These are phyloP conservation scores for Fusarium setosum DNA, from an alignment of 2,329 filamentous ascomycete species.

Conservation along the genomic window DNA sequence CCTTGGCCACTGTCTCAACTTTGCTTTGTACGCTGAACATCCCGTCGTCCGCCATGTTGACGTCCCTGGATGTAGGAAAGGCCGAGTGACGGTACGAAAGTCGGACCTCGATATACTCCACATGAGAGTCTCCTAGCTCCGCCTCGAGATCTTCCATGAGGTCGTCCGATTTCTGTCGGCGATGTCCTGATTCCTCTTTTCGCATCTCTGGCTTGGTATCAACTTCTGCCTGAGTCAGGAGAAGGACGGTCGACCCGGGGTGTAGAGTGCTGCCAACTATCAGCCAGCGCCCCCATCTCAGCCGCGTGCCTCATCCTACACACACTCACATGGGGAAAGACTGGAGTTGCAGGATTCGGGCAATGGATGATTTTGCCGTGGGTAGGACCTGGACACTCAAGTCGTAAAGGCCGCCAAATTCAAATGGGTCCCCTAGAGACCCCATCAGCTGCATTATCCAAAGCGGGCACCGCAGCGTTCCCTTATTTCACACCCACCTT, in stretches of 20 bases:
- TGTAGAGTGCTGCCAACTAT: conserved; percentile 52
- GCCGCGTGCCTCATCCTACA: neutral
- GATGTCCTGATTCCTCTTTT: conserved; percentile 32
- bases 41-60: conserved; percentile 45
- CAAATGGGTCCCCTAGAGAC: conserved; percentile 46
- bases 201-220: conserved; percentile 23
- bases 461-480: neutral
- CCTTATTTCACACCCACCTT: conserved; percentile 31
- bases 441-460: conserved; percentile 7
- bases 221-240: conserved; percentile 61
- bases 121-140: conserved; percentile 61
- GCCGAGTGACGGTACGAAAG: conserved; percentile 68
- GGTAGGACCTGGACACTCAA: conserved; percentile 60
- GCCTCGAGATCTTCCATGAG: conserved; percentile 69
- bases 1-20: conserved; percentile 64
- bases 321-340: conserved; percentile 55
- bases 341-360: conserved; percentile 60
- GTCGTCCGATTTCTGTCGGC: conserved; percentile 60
- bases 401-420: conserved; percentile 62
- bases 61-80: conserved; percentile 54
- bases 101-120: conserved; percentile 63
- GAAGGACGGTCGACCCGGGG: conserved; percentile 57
- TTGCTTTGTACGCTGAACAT: conserved; percentile 57
- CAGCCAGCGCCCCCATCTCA: neutral
- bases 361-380: conserved; percentile 51